Conservation (phyloP, 345 rosid species). For the Sisymbrium altissimum region DNA sequence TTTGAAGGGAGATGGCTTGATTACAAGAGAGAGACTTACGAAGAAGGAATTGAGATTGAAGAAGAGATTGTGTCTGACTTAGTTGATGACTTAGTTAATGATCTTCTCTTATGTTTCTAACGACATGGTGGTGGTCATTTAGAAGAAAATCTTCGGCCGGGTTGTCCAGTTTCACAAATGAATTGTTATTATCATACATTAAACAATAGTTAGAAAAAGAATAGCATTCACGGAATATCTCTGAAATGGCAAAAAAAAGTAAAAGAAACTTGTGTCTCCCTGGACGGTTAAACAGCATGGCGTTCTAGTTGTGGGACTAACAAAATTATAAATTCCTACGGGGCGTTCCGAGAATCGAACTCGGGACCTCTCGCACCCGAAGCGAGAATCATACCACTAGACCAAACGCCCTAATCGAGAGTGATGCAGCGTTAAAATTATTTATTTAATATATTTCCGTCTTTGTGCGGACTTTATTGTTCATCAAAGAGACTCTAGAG, state of each 20-base stretch:
- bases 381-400: constrained; percentile 99
- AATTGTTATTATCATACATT: not conserved
- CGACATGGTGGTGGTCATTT: not conserved
- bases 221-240: not conserved
- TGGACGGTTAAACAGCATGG: too few relatives aligned
- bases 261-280: too few relatives aligned
- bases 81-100: constrained; percentile 69
- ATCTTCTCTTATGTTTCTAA: constrained; percentile 34
- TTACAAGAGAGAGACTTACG: constrained; percentile 55
- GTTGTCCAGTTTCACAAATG: not conserved
- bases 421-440: accelerated
- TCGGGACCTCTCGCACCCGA: constrained; percentile 97
- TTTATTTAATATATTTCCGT: accelerated
- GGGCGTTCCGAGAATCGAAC: constrained; percentile 96
- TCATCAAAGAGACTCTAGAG: not conserved
- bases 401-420: constrained; percentile 56
- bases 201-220: not conserved
- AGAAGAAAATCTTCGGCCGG: not conserved
- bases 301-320: not conserved
- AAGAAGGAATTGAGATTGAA: constrained; percentile 65
- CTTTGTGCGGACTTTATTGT: not conserved
- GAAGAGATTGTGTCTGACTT: constrained; percentile 50
- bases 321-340: not conserved
- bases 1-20: constrained; percentile 68
- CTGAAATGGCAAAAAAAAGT: not conserved